These are phyloP conservation scores for Russula olivacea DNA, from an alignment of 768 basidiomycete genomes.

Conservation along the genomic window DNA sequence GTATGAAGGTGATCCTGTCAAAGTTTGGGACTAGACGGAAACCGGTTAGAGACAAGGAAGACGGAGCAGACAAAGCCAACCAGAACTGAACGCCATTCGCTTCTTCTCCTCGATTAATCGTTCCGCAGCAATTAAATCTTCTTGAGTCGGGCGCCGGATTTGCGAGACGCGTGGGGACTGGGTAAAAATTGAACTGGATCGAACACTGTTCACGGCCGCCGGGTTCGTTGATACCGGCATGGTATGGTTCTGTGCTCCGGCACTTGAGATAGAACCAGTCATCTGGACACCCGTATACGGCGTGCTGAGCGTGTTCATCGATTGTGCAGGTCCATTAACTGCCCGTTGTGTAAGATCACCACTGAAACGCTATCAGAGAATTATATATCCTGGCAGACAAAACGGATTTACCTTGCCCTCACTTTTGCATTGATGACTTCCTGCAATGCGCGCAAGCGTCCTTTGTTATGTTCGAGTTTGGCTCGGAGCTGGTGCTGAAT, in stretches of 20 bases:
- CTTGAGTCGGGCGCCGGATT: background rate
- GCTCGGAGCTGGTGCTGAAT: background rate
- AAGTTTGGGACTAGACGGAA: background rate
- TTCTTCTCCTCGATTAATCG: slow-evolving; percentile 9
- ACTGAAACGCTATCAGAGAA: slow-evolving; percentile 3
- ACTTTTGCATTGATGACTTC: background rate
- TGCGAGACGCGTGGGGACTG: background rate
- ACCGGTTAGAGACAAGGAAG: background rate
- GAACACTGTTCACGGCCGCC: background rate
- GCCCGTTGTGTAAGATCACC: slow-evolving; percentile 4
- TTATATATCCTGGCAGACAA: background rate
- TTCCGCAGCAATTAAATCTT: background rate
- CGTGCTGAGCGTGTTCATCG: slow-evolving; percentile 1
- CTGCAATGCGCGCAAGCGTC: background rate
- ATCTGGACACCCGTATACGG: background rate
- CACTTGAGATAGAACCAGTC: background rate
- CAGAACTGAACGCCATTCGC: background rate
- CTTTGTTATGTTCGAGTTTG: slow-evolving; percentile 2
- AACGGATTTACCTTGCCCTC: background rate
- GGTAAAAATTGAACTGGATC: background rate
- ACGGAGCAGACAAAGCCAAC: background rate
- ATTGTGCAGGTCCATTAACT: background rate
- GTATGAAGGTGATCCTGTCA: background rate
- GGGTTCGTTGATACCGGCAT: background rate
- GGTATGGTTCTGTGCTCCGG: slow-evolving; percentile 1